Conservation (phyloP, 2,329 filamentous ascomycete genomes). For the Didymella keratinophila region DNA sequence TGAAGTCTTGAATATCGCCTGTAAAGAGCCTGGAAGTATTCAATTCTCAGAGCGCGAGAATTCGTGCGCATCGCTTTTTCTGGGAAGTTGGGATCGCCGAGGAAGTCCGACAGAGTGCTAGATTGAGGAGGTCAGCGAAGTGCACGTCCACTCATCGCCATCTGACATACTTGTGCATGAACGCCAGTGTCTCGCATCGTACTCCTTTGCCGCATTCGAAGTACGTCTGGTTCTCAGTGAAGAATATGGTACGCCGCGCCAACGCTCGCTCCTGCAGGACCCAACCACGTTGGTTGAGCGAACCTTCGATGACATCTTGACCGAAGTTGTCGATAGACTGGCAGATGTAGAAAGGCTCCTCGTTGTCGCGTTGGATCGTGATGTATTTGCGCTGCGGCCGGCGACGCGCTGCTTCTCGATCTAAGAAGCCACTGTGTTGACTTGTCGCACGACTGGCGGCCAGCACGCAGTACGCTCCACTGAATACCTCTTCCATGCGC, state of each 20-base stretch:
- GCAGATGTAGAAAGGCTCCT: slow-evolving; percentile 23
- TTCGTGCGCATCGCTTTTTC: not conserved
- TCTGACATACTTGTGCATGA: slow-evolving; percentile 27
- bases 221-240: slow-evolving; percentile 35
- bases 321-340: slow-evolving; percentile 33
- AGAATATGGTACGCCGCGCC: slow-evolving; percentile 37
- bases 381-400: too few relatives aligned
- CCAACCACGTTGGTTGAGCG: slow-evolving; percentile 33
- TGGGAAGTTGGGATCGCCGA: not conserved
- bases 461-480: slow-evolving; percentile 33
- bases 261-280: slow-evolving; percentile 39
- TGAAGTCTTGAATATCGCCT: slow-evolving; percentile 28
- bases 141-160: too few relatives aligned
- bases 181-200: slow-evolving; percentile 28
- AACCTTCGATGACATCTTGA: slow-evolving; percentile 24
- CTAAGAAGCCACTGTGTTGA: slow-evolving; percentile 27
- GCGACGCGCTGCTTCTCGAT: too few relatives aligned
- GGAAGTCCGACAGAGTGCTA: not conserved
- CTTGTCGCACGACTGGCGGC: slow-evolving; percentile 27
- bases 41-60: not conserved
- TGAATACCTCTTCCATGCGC: slow-evolving; percentile 36
- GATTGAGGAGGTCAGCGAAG: too few relatives aligned
- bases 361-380: not conserved
- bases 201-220: slow-evolving; percentile 37
- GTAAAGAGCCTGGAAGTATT: slow-evolving; percentile 33